Base-by-base conservation (phyloP, 345 rosid species). In the Eucalyptus sp. region DNA sequence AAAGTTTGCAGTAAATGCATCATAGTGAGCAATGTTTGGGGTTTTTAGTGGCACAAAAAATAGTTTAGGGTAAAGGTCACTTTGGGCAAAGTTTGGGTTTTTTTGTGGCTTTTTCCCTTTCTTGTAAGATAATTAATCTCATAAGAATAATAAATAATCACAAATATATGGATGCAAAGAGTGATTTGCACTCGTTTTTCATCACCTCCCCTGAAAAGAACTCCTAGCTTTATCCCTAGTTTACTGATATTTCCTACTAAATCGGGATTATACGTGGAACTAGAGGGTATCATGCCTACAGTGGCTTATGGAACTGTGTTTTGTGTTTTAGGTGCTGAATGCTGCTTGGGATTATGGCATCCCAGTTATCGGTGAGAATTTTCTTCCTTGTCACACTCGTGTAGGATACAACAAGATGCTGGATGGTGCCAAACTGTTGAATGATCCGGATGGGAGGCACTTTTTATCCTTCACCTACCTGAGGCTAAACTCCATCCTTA, bases 391-490 rank as follows among this genome's bases (percentile, higher is more conserved):
- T 93, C 93, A 95, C 91, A 98, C 95, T 88, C 95, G 98, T 89
- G 88, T 89, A 86, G 94, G 91, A 48, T 98, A 94, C 91, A 96
- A 95, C 94, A 98, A 93, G 95, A 92, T 98, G 76, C 89, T 96
- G 89, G 99, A 96, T 68, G 92, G 90, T 88, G 92, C 94, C 24
- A 98, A 98, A 93, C 96, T 96, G 86, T 88, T 91, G n/a, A 95
- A 92, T 91, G 96, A 98, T 95, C 99, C 99, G 79, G 96, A 96
- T 88, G 94, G 96, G 91, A 96, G 95, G 87, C 98, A 96, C 89
- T 89, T 96, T 88, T 95, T 91, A 86, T 94, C 96, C 54, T 96
- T 96, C 92, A 94, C 96, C 20, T 96, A 96, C 92, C 94, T 93
- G 87, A 96, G 99, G 92, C 99, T 96, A 88, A 89, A 91, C 80